Evolutionary conservation across 306 rosid genomes (phyloP).

Genomic region (Dicorynia guianensis): DNA sequence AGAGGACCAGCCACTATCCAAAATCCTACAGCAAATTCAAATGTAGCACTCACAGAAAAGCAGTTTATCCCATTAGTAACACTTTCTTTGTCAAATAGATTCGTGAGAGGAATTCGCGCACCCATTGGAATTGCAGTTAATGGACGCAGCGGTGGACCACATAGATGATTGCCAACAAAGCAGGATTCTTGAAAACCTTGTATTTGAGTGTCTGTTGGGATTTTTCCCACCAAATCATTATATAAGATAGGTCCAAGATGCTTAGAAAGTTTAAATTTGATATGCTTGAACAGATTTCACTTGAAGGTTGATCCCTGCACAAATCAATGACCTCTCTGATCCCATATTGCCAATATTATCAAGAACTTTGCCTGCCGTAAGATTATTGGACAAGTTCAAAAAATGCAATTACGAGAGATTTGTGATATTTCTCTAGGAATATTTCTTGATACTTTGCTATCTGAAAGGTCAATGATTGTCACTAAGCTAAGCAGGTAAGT

Average conservation of each 20-base stretch:
- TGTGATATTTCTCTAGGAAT: no score
- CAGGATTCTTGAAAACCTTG: slow-evolving; percentile 30
- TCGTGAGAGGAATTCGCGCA: no score
- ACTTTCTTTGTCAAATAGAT: neutral
- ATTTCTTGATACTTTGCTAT: no score
- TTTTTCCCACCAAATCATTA: slow-evolving; percentile 9
- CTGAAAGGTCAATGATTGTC: no score
- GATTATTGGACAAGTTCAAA: neutral
- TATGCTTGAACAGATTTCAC: slow-evolving; percentile 29
- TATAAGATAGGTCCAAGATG: slow-evolving; percentile 33
- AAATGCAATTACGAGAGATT: no score
- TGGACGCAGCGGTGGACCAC: neutral
- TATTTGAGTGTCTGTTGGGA: slow-evolving; percentile 33
- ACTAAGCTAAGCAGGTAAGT: no score
- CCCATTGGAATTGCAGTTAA: neutral
- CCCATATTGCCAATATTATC: neutral
- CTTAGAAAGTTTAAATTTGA: slow-evolving; percentile 16
- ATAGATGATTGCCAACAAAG: slow-evolving; percentile 17
- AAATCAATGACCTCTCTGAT: slow-evolving; percentile 76
- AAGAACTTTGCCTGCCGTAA: slow-evolving; percentile 30
- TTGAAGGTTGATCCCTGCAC: slow-evolving; percentile 63
- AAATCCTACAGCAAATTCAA: neutral
- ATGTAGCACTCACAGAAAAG: neutral
- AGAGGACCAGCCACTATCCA: no score
- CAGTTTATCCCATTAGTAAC: neutral